Evolutionary conservation across 164 flowering plant genomes (phyloP), one percentile per base, ranked within the genome.

Genomic region (Vitis cinerea): DNA sequence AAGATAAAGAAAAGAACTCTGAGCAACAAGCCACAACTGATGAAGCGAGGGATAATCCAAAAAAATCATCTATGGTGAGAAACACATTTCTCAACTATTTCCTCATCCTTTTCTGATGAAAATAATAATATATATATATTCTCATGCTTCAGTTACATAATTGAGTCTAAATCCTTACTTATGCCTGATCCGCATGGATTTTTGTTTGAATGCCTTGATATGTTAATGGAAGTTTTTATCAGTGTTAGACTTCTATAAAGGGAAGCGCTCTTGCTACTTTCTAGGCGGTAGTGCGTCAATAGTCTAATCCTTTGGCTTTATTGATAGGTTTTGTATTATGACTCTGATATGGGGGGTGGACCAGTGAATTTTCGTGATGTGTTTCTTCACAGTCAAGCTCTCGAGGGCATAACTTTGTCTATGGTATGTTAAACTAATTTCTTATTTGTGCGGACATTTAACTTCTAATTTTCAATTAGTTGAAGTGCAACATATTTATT

Each of bases 361-460:
- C 97, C 95, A 12, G 69, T 90, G 88, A 90, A 80, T 73, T 94
- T 94, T 63, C 86, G 78, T 9, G 96, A 92, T 66, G 94, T 88
- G 37, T 94, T 94, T 81, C 95, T 94, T 64, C 80, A 77, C 64
- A 94, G 99, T 81, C 92, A 91, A 77, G 98, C 99, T 75, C 86
- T 94, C 64, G 98, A 94, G 83, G 97, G 94, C 73, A 79, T 94
- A 55, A 83, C 86, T 62, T 19, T 91, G 68, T 89, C 97, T 17
- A 87, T 94, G 97, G 99, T 94, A 79, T 61, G 86, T 70, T 51
- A 50, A 53, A 63, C 10, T 57, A 47, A 67, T 19, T 50, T 60
- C 44, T 37, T 51, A 56, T 67, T 55, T 48, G 23, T 19, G n/a
- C 2, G 6, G n/a, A n/a, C 56, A 53, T 53, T 13, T n/a, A 5